phyloP scores from a whole-genome alignment of 495 filamentous ascomycete species.

The Arthonia radiata region DNA sequence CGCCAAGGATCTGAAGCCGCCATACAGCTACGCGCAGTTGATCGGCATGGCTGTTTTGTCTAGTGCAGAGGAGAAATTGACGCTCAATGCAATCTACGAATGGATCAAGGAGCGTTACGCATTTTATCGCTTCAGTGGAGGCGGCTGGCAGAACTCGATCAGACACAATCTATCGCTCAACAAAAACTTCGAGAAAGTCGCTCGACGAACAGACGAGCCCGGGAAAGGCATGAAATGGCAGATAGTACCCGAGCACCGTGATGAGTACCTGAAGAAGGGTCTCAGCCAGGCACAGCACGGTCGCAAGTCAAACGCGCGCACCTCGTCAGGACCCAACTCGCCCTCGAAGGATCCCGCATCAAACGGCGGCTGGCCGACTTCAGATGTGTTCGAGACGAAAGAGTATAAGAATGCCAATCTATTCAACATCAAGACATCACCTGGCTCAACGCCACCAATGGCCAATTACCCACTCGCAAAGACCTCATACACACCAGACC shows the following conservation, averaged over 20 bases:
- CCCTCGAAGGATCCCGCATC: no score
- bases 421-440: slow-evolving; percentile 14
- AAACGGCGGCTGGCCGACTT: no score
- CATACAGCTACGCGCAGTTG: slow-evolving; percentile 88
- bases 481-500: slow-evolving; percentile 29
- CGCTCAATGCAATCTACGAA: slow-evolving; percentile 68
- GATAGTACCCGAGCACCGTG: slow-evolving; percentile 52
- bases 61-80: slow-evolving; percentile 61
- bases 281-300: background rate
- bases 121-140: slow-evolving; percentile 61
- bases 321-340: no score
- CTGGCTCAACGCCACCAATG: slow-evolving; percentile 20
- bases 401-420: no score
- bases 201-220: slow-evolving; percentile 76
- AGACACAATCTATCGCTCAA: slow-evolving; percentile 88
- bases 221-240: slow-evolving; percentile 99
- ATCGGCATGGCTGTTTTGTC: slow-evolving; percentile 87
- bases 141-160: slow-evolving; percentile 96
- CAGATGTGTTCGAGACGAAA: no score
- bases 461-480: slow-evolving; percentile 15
- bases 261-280: slow-evolving; percentile 47
- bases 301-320: slow-evolving; percentile 1
- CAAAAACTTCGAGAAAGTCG: slow-evolving; percentile 76
- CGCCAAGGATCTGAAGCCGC: slow-evolving; percentile 73
- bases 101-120: slow-evolving; percentile 77